These are phyloP conservation scores for Suaeda aralocaspica DNA, from an alignment of 148 eudicot species.

Conservation along the genomic window DNA sequence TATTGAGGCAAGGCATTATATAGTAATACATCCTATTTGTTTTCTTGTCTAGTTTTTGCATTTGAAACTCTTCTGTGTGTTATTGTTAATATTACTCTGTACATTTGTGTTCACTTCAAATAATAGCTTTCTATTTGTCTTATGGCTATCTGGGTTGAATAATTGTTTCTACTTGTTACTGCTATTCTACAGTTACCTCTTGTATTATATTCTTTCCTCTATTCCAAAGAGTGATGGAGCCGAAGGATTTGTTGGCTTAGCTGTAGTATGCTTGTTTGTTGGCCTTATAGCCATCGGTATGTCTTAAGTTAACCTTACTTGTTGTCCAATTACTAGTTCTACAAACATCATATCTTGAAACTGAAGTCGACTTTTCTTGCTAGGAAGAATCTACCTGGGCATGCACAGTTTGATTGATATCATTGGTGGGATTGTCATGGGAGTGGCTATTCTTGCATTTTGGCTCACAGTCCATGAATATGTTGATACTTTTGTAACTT, in stretches of 20 bases:
- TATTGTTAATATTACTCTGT: not conserved
- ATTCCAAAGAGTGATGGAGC: conserved; percentile 33
- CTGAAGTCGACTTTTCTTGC: conserved; percentile 31
- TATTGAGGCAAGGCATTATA: not conserved
- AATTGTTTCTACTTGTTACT: conserved; percentile 13
- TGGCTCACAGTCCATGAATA: conserved; percentile 69
- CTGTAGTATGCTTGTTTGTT: conserved; percentile 53
- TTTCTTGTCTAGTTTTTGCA: not conserved
- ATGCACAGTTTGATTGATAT: conserved; percentile 95
- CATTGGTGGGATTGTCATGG: conserved; percentile 69
- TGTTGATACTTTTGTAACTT: conserved; percentile 64
- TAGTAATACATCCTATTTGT: not conserved
- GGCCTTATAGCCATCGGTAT: conserved; percentile 82
- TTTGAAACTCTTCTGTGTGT: not conserved
- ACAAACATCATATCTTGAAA: conserved; percentile 13
- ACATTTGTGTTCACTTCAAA: not conserved
- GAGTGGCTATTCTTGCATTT: conserved; percentile 58
- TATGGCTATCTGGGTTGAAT: not conserved
- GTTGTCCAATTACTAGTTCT: not conserved
- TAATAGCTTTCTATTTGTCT: not conserved
- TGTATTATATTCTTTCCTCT: conserved; percentile 55
- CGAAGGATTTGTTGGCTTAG: conserved; percentile 40
- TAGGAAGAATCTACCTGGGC: conserved; percentile 96
- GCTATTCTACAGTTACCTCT: conserved; percentile 52
- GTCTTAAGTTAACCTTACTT: conserved; percentile 14